A percentile compares a stretch with the other conserved stretches of the same genome.
Conservation (phyloP, 257 asterid species). For the Solanum piurae region DNA sequence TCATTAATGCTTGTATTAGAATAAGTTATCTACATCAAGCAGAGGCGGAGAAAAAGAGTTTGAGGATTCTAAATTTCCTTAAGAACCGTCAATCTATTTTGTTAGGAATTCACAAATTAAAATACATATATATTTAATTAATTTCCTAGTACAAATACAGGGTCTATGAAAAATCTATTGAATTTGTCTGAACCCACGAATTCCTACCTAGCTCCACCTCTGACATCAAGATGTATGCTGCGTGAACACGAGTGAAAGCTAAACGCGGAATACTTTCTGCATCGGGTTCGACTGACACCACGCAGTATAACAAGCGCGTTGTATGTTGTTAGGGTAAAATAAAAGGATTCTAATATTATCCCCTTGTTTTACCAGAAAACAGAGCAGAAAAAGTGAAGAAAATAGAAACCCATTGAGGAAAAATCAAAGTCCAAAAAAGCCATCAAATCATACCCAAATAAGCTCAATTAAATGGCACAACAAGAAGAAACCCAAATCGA, state of each 20-base stretch:
- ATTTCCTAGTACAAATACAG: too few relatives aligned
- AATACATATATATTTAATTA: too few relatives aligned
- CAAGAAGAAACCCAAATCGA: conserved; percentile 1
- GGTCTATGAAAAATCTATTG: fast-evolving
- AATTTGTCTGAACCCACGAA: too few relatives aligned
- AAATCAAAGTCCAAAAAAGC: not conserved
- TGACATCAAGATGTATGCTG: not conserved
- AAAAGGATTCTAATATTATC: not conserved
- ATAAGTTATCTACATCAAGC: not conserved
- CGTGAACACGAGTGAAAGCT: too few relatives aligned
- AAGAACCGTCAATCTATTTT: too few relatives aligned
- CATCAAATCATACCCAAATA: not conserved
- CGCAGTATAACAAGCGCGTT: not conserved
- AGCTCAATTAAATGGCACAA: not conserved
- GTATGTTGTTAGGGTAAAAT: not conserved
- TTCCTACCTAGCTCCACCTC: too few relatives aligned
- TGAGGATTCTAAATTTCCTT: too few relatives aligned
- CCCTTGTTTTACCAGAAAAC: not conserved
- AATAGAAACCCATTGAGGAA: not conserved
- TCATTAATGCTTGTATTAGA: too few relatives aligned
- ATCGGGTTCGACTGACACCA: not conserved
- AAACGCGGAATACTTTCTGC: not conserved
- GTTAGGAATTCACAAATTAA: too few relatives aligned
- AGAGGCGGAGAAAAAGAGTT: too few relatives aligned
- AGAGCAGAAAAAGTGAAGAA: not conserved